Percentiles rank a stretch among this genome's conserved stretches.
Evolutionary conservation across 2,329 filamentous ascomycete species (phyloP).

Genomic region (Penicillium occitanis): DNA sequence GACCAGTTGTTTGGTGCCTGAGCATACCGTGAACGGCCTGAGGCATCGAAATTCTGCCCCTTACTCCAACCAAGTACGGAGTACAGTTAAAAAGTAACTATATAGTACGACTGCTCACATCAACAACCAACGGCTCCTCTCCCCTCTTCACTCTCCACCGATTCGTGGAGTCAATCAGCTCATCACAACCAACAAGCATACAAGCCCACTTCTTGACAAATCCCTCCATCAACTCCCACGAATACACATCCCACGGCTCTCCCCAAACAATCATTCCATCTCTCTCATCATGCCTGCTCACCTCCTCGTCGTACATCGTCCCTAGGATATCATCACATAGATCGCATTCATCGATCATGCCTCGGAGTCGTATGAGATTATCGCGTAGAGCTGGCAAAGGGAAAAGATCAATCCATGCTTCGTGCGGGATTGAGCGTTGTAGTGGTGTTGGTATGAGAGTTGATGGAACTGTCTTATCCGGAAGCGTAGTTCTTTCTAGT

Average conservation of each 20-base stretch:
- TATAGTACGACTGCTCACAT: not conserved
- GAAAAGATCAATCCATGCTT: conserved; percentile 34
- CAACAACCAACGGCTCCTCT: conserved; percentile 22
- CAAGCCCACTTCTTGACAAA: conserved; percentile 31
- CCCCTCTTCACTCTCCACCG: conserved; percentile 26
- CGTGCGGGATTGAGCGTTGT: conserved; percentile 26
- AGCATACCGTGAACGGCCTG: not conserved
- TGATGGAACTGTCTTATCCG: not conserved
- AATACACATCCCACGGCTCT: conserved; percentile 32
- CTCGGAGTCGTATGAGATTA: conserved; percentile 24
- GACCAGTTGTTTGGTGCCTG: not conserved
- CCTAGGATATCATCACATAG: conserved; percentile 27
- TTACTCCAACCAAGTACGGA: not conserved
- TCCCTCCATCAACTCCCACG: conserved; percentile 33
- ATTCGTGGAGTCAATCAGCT: conserved; percentile 32
- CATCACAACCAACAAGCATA: conserved; percentile 28
- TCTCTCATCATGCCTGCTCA: conserved; percentile 13
- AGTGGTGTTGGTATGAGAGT: conserved; percentile 20
- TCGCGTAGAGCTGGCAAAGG: conserved; percentile 30
- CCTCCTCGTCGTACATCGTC: conserved; percentile 22
- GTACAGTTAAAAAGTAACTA: not conserved
- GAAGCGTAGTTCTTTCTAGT: not conserved
- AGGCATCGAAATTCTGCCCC: not conserved
- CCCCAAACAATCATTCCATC: conserved; percentile 32
- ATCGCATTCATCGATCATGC: conserved; percentile 28